These are phyloP conservation scores for Brachypodium distachyon DNA, from an alignment of 202 grass and related monocot species.

Conservation along the genomic window DNA sequence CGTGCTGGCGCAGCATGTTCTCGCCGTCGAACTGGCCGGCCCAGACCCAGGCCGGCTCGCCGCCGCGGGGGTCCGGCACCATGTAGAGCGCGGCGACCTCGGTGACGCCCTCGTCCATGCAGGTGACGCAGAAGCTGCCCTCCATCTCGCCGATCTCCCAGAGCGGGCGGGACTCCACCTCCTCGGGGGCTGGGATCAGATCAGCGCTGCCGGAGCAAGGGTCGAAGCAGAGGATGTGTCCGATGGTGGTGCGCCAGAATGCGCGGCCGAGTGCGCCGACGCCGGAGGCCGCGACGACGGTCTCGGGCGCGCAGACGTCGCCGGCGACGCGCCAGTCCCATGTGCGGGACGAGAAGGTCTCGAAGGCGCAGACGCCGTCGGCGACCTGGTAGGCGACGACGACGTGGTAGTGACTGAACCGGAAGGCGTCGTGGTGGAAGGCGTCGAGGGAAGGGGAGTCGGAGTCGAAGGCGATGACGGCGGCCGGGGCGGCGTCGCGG, in stretches of 20 bases:
- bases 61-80: background rate
- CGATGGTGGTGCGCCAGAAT: constrained; percentile 56
- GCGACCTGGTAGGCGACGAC: constrained; percentile 22
- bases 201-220: background rate
- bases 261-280: constrained; percentile 31
- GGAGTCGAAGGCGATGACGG: constrained; percentile 31
- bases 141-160: constrained; percentile 74
- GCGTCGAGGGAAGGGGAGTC: background rate
- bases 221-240: constrained; percentile 34
- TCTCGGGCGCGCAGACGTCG: constrained; percentile 5
- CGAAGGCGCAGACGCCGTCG: constrained; percentile 29
- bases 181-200: background rate
- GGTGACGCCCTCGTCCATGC: background rate
- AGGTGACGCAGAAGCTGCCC: constrained; percentile 22
- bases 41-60: background rate
- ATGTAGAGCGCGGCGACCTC: constrained; percentile 1
- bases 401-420: constrained; percentile 35
- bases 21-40: background rate
- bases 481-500: background rate
- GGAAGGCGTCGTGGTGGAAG: background rate
- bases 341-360: constrained; percentile 42
- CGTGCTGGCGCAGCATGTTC: background rate
- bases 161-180: background rate
- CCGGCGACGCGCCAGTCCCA: constrained; percentile 16
- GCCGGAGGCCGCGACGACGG: background rate